Conservation (phyloP, 257 asterid species). For the Przewalskia tangutica region DNA sequence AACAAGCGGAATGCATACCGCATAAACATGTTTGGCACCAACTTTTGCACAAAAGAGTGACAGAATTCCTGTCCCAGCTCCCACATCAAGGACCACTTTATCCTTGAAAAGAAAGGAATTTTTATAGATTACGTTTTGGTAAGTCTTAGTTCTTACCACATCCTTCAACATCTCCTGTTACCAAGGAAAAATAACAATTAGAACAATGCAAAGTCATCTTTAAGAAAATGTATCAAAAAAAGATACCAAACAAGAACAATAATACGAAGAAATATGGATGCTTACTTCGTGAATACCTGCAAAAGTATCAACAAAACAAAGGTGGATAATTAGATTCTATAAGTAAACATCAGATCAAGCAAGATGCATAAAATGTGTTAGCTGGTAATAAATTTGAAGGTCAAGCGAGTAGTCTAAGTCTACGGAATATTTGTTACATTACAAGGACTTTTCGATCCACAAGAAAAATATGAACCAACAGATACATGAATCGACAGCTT, state of each 20-base stretch:
- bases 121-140: slow-evolving; percentile 78
- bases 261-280: slow-evolving; percentile 7
- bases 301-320: slow-evolving; percentile 15
- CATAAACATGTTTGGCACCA: slow-evolving; percentile 74
- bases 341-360: not conserved
- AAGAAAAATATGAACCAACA: not conserved
- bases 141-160: slow-evolving; percentile 75
- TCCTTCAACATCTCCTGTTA: slow-evolving; percentile 96
- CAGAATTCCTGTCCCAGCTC: slow-evolving; percentile 97
- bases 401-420: not conserved
- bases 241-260: not conserved
- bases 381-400: not conserved
- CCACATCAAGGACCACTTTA: slow-evolving; percentile 91
- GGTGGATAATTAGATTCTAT: not conserved
- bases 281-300: slow-evolving; percentile 99
- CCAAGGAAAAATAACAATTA: not conserved
- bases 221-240: not conserved
- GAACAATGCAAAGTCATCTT: not conserved
- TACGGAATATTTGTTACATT: not conserved
- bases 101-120: slow-evolving; percentile 86
- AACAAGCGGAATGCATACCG: slow-evolving; percentile 22
- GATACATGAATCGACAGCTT: not conserved
- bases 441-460: not conserved
- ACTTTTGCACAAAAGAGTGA: slow-evolving; percentile 96
- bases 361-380: not conserved